Base-by-base conservation (phyloP, 805 yeast genomes). In the Suhomyces pyralidae region DNA sequence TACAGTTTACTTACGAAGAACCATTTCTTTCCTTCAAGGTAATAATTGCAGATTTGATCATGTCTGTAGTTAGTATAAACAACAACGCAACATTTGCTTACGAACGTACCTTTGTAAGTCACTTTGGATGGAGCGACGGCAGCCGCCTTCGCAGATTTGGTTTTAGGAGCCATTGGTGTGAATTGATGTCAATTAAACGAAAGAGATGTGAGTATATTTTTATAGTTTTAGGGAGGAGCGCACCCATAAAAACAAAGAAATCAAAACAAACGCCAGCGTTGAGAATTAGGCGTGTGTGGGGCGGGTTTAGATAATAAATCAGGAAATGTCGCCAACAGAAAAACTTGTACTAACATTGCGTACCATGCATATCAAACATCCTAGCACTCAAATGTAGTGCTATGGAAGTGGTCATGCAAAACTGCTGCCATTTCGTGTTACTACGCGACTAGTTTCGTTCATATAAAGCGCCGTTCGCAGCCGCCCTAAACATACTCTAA, bases 21-120 rank as follows among this genome's bases (percentile, higher is more conserved):
- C 96, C 96, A 56, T 81, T 86, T 73, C 96, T 84, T 65, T 88
- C 92, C 63, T 87, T 86, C 64, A 90, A 79, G 48, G 86, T 77
- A 40, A 77, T 65, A 58, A 90, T 77, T 48, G 93, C 96, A 55
- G 86, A 82, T 64, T 77, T 78, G 67, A 84, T 82, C 82, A 83
- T 79, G 55, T 84, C 88, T 81, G 47, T 40, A 49, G 67, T 60
- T 51, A 24, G 9, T 7, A 25, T 7, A 25, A 7, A 25, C 7
- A 25, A 25, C 26, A 7, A 7, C 3, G 26, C 26, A 5, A 4
- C 22, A 25, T 25, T 1, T 25, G 26, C 7, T 24, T 24, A 24
- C 8, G 26, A 26, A 26, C 28, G 48, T 68, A 77, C 81, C 82
- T 64, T 77, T 78, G 70, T 77, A 77, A 48, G 81, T 70, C 54